Evolutionary conservation across 352 stramenopile genomes (phyloP), one percentile per base, ranked within the genome.

Genomic region (Globisporangium middletonii): DNA sequence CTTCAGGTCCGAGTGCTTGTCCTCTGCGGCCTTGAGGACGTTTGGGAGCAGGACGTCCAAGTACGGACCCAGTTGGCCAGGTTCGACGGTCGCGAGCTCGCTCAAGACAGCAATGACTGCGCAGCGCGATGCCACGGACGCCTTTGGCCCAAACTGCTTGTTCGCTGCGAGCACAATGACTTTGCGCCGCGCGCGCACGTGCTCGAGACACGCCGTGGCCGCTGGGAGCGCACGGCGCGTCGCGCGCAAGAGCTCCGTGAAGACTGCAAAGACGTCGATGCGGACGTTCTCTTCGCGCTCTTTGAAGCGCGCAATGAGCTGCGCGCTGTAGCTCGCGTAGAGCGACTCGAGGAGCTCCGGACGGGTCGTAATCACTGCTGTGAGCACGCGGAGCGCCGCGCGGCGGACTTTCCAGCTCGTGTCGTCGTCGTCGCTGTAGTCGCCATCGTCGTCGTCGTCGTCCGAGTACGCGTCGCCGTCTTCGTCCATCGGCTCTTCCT

Each of bases 281-380:
- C 96, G 94, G 51, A 98, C 97, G 69, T 99, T 99, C 61, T 99
- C 97, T 77, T 99, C 97, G 42, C 97, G 83, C 75, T 99, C 97
- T 70, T 97, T 97, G 66, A 98, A 97, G 16, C 90, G 77, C 16
- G 69, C 83, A 46, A 98, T 90, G 48, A 98, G 65, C 48, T 73
- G 67, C 62, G 91, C 80, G 23, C 73, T 88, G 33, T 93, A 93
- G 56, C 82, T 86, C 38, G 76, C 78, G 68, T 95, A 97, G 13
- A 97, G 63, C 16, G 85, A 62, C 52, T 94, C 76, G 35, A 97
- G 67, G 41, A 96, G 64, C 55, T 97, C 89, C 13, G 85, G 60
- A 2, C 91, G 79, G 7, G 88, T 89, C 56, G 89, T 89, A 19
- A 99, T 94, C 50, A 98, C 79, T 9, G 94, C 92, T 38, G 84